Evolutionary conservation across 345 rosid genomes (phyloP), one percentile per base, ranked within the genome.

Genomic region (Clarkia xantiana): DNA sequence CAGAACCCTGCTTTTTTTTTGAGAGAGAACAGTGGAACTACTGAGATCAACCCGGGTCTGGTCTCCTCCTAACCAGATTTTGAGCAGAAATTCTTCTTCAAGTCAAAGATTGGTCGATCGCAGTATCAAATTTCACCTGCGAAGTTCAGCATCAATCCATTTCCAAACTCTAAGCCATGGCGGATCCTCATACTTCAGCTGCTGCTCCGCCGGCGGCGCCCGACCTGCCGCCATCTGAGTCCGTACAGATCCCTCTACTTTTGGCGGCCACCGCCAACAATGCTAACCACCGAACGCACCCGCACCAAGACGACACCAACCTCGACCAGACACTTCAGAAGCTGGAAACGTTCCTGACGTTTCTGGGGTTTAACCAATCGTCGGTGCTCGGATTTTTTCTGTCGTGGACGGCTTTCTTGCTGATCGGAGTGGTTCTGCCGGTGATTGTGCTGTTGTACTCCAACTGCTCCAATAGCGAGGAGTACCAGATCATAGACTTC

Each of bases 281-380:
- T 29, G 36, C 36, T 29, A 29, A 29, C 50, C 3, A 42, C 61
- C 44, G 61, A 49, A 15, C 38, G 9, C 18, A 9, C 15, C 52
- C 19, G 14, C 46, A 25, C 3, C 52, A 15, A 17, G 66, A 45
- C 11, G 67, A 67, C 52, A 53, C 70, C 29, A 74, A 78, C 54
- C 79, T 88, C 4, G 81, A 64, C 25, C 49, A 40, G 41, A 60
- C 71, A 12, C 68, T 84, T 12, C 40, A 49, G 43, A 63, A 64
- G 70, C 67, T 89, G 0, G 90, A 82, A 55, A 57, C 42, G 25
- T 75, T 78, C 56, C 62, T 89, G 22, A 57, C 67, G 1, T 51
- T 78, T 39, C 76, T 89, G 14, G 97, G 97, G 18, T 89, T 85
- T 67, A 70, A 63, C 25, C 94, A 82, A 40, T 68, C 77, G 22